phyloP scores from a whole-genome alignment of 106 monocot species.

The Phalaenopsis aphrodite region DNA sequence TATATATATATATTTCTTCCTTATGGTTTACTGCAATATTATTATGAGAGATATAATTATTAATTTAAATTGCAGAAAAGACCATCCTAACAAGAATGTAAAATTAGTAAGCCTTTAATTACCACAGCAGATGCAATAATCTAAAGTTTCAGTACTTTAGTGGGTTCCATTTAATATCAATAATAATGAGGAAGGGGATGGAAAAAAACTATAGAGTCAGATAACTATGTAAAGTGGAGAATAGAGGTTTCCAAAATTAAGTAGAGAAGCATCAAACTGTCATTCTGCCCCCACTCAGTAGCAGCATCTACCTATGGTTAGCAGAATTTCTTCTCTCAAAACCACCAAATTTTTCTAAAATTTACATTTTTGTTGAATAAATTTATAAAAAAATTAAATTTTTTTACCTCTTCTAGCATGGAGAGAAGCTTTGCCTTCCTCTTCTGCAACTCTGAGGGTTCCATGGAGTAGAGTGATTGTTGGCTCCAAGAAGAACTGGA shows the following conservation, averaged over 20 bases:
- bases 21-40: too few relatives aligned
- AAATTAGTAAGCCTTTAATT: too few relatives aligned
- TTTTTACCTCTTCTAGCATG: conserved; percentile 62
- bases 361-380: background rate
- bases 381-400: background rate
- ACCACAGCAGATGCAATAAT: background rate
- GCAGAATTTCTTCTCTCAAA: background rate
- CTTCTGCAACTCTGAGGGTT: conserved; percentile 48
- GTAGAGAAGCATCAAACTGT: conserved; percentile 23
- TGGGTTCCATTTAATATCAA: conserved; percentile 28
- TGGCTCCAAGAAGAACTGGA: background rate
- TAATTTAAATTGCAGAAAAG: too few relatives aligned
- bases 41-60: too few relatives aligned
- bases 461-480: conserved; percentile 36
- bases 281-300: conserved; percentile 29
- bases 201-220: background rate
- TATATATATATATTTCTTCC: too few relatives aligned
- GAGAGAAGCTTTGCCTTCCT: conserved; percentile 43
- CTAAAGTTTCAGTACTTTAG: conserved; percentile 1
- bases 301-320: conserved; percentile 8
- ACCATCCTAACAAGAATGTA: too few relatives aligned
- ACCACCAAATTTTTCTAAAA: background rate
- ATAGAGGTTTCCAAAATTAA: conserved; percentile 49
- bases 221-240: conserved; percentile 16
- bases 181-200: conserved; percentile 1